phyloP scores from a whole-genome alignment of 1,139 yeast species.

The Blastobotrys malaysiensis region DNA sequence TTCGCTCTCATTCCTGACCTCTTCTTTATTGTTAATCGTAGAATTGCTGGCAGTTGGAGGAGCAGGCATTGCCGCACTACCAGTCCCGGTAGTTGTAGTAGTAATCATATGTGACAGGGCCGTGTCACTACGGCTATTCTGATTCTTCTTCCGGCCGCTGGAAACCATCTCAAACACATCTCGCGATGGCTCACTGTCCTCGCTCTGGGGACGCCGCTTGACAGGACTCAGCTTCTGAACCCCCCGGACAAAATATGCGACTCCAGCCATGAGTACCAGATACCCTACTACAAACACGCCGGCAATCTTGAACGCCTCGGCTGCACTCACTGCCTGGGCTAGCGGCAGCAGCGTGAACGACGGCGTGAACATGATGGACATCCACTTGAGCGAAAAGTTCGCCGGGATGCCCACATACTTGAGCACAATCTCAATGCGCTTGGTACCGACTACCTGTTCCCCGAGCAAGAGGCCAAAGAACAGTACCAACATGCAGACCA shows the following conservation, averaged over 20 bases:
- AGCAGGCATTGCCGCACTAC: too few species aligned
- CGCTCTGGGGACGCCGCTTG: slow-evolving; percentile 27
- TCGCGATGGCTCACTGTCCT: slow-evolving; percentile 3
- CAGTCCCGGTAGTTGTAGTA: too few species aligned
- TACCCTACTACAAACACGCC: slow-evolving; percentile 68
- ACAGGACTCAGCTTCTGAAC: slow-evolving; percentile 37
- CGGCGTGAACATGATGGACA: slow-evolving; percentile 72
- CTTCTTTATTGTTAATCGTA: not conserved
- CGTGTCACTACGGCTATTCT: not conserved
- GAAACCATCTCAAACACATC: not conserved
- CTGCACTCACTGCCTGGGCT: slow-evolving; percentile 55
- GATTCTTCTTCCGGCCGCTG: not conserved
- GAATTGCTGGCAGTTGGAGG: not conserved
- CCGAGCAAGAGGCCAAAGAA: slow-evolving; percentile 44
- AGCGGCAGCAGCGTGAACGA: slow-evolving; percentile 68
- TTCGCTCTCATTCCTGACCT: too few species aligned
- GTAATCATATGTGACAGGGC: not conserved
- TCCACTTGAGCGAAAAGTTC: slow-evolving; percentile 71
- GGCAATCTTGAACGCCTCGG: slow-evolving; percentile 68
- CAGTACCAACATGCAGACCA: slow-evolving; percentile 64
- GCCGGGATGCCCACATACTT: slow-evolving; percentile 53
- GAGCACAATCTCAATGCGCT: slow-evolving; percentile 42
- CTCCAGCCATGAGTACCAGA: slow-evolving; percentile 44
- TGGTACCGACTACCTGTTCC: slow-evolving; percentile 35
- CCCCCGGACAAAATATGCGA: slow-evolving; percentile 43